Evolutionary conservation across 345 rosid genomes (phyloP).

Genomic region (Populus euphratica): DNA sequence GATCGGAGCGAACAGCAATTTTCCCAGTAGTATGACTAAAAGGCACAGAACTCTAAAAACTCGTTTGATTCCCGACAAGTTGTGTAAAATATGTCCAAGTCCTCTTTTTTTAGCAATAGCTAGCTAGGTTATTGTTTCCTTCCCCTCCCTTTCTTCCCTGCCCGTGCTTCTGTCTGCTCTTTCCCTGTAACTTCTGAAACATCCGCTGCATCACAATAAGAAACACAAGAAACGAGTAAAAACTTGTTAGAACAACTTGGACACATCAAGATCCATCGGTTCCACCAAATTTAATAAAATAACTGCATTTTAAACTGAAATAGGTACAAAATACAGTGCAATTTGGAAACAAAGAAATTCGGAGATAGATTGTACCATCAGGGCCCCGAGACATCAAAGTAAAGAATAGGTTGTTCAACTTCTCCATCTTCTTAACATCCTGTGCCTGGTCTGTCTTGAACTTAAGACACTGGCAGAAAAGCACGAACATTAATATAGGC

Average conservation of each 20-base stretch:
- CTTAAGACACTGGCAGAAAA: constrained; percentile 70
- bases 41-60: background rate
- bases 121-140: constrained; percentile 58
- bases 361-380: constrained; percentile 51
- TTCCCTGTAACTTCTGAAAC: constrained; percentile 69
- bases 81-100: background rate
- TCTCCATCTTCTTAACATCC: constrained; percentile 98
- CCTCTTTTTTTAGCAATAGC: background rate
- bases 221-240: background rate
- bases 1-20: background rate
- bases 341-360: background rate
- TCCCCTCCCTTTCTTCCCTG: constrained; percentile 84
- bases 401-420: constrained; percentile 86
- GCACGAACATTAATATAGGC: background rate
- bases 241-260: constrained; percentile 8
- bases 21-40: background rate
- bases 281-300: background rate
- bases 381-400: constrained; percentile 92
- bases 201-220: constrained; percentile 48
- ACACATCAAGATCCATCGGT: constrained; percentile 1
- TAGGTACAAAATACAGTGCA: background rate
- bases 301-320: background rate
- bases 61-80: background rate
- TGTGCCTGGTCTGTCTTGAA: constrained; percentile 98
- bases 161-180: constrained; percentile 67